phyloP scores from a whole-genome alignment of 192 early-diverging fungal species.

The Gryganskiella cystojenkinii region DNA sequence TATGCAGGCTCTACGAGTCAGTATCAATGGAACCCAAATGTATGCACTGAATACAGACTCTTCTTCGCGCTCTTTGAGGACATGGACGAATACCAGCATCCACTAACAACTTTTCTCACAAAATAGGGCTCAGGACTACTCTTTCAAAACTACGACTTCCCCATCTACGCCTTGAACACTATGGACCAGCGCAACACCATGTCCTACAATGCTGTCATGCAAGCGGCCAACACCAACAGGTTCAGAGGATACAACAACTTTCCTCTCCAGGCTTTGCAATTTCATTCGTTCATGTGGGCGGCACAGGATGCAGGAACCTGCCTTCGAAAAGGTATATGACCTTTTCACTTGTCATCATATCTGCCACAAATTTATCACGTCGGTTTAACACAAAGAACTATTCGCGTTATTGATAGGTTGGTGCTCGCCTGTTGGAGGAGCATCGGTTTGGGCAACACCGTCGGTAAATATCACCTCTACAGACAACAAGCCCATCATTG shows the following conservation, averaged over 20 bases:
- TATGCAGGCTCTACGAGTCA: conserved; percentile 63
- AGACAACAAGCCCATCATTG: conserved; percentile 73
- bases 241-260: conserved; percentile 60
- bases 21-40: conserved; percentile 77
- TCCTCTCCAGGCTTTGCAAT: conserved; percentile 77
- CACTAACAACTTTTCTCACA: neutral
- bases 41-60: conserved; percentile 24
- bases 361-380: no score
- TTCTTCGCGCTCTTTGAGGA: no score
- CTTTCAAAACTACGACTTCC: conserved; percentile 67
- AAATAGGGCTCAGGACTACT: conserved; percentile 69
- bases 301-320: conserved; percentile 75
- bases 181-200: conserved; percentile 33
- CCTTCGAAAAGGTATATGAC: conserved; percentile 67
- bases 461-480: conserved; percentile 60
- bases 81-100: neutral
- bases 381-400: no score
- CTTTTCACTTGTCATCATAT: no score
- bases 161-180: conserved; percentile 69
- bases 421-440: conserved; percentile 74
- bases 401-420: conserved; percentile 48
- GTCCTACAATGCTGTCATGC: conserved; percentile 56
- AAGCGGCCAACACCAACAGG: conserved; percentile 43
- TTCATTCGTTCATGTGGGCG: conserved; percentile 77
- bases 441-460: conserved; percentile 76